A percentile compares a stretch with the other conserved stretches of the same genome.
Evolutionary conservation across 2,329 filamentous ascomycete species (phyloP).

Genomic region (Aphanoascus verrucosus): DNA sequence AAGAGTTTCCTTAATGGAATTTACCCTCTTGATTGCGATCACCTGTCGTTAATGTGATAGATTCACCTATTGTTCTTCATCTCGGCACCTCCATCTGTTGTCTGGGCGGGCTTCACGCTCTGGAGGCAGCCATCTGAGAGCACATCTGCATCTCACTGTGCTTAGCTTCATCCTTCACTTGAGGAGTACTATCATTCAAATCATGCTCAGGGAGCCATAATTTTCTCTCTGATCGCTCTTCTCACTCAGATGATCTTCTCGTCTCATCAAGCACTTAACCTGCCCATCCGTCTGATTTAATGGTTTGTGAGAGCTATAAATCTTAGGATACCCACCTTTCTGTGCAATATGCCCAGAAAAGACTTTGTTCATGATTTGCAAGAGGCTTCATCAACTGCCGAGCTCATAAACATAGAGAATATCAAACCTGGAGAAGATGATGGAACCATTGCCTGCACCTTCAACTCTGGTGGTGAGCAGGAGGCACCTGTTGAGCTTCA

Average conservation of each 20-base stretch:
- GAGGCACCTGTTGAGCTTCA: slow-evolving; percentile 27
- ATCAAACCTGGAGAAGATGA: slow-evolving; percentile 57
- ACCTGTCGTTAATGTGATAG: too few species aligned
- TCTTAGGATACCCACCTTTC: background rate
- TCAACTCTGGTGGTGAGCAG: slow-evolving; percentile 27
- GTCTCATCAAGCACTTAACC: background rate
- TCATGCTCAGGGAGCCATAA: too few species aligned
- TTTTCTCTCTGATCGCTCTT: too few species aligned
- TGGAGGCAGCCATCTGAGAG: too few species aligned
- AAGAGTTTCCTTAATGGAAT: too few species aligned
- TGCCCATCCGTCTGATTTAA: background rate
- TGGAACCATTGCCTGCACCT: slow-evolving; percentile 58
- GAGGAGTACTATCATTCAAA: too few species aligned
- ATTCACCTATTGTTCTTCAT: too few species aligned
- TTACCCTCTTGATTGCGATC: too few species aligned
- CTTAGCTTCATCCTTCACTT: too few species aligned
- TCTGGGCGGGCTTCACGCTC: too few species aligned
- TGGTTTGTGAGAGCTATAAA: background rate
- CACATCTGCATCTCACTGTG: too few species aligned
- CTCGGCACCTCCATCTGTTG: too few species aligned
- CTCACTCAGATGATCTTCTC: background rate
- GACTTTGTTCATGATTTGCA: slow-evolving; percentile 53
- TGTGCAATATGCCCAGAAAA: slow-evolving; percentile 50
- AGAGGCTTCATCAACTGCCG: slow-evolving; percentile 29
- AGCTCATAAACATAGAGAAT: slow-evolving; percentile 41